phyloP scores from a whole-genome alignment of 352 stramenopile genomes.

The Phytophthora fragariaefolia region DNA sequence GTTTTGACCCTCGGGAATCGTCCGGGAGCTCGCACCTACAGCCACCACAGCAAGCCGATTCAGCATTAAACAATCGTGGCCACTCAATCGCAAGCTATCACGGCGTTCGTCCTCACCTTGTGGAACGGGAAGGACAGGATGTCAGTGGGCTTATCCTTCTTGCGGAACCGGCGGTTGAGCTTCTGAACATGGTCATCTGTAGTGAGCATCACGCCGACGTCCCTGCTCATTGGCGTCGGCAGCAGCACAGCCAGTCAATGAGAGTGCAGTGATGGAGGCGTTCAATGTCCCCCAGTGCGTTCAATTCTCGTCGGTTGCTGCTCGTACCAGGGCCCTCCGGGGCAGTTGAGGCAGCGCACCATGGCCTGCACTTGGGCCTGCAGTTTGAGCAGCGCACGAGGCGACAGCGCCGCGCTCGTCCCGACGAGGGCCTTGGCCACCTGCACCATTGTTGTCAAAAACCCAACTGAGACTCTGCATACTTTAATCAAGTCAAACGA shows the following conservation, averaged over 20 bases:
- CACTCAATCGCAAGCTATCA: slow-evolving; percentile 6
- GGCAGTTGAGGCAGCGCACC: slow-evolving; percentile 66
- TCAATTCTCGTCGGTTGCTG: slow-evolving; percentile 12
- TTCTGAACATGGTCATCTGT: slow-evolving; percentile 77
- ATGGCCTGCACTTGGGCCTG: slow-evolving; percentile 77
- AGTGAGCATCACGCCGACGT: slow-evolving; percentile 83
- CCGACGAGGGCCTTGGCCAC: slow-evolving; percentile 58
- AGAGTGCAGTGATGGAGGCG: neutral
- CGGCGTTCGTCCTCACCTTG: slow-evolving; percentile 52
- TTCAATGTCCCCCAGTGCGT: neutral
- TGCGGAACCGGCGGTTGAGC: slow-evolving; percentile 73
- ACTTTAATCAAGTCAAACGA: slow-evolving; percentile 26
- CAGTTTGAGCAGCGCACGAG: slow-evolving; percentile 48
- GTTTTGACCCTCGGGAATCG: slow-evolving; percentile 61
- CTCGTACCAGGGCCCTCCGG: slow-evolving; percentile 66
- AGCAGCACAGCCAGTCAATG: slow-evolving; percentile 9
- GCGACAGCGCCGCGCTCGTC: slow-evolving; percentile 44
- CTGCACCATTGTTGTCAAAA: slow-evolving; percentile 51
- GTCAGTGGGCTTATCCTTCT: slow-evolving; percentile 85
- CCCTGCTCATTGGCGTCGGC: slow-evolving; percentile 38
- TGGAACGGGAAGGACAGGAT: slow-evolving; percentile 86
- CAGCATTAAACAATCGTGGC: neutral
- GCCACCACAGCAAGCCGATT: neutral
- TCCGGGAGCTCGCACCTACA: slow-evolving; percentile 62
- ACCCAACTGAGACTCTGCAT: neutral